Conservation (phyloP, 176 grass and related monocot genomes). For the Avena insularis region DNA sequence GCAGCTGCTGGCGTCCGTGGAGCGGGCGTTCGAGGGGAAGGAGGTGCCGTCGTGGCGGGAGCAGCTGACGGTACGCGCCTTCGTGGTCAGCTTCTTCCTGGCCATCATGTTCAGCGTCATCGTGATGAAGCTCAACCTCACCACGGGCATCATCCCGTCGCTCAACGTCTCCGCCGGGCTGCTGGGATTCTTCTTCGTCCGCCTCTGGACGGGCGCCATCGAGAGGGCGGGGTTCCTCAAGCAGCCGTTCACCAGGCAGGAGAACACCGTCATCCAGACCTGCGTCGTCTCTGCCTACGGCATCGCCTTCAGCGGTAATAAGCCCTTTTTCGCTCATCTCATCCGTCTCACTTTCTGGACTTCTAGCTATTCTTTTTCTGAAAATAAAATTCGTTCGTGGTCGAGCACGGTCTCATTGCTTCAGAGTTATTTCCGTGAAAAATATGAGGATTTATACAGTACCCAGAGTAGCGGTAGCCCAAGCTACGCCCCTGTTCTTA, state of each 20-base stretch:
- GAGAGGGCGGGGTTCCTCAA: slow-evolving; percentile 49
- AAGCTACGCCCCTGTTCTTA: not conserved
- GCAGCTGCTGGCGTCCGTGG: slow-evolving; percentile 43
- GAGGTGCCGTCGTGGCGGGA: slow-evolving; percentile 69
- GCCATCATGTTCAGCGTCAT: slow-evolving; percentile 76
- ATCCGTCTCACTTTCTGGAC: not conserved
- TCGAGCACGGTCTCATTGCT: not conserved
- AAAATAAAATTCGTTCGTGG: not conserved
- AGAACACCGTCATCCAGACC: slow-evolving; percentile 90
- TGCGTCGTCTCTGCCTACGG: slow-evolving; percentile 71
- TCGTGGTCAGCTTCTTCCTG: slow-evolving; percentile 76
- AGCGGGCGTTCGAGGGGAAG: slow-evolving; percentile 53
- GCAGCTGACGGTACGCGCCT: slow-evolving; percentile 77
- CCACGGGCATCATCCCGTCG: slow-evolving; percentile 84
- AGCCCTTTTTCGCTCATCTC: not conserved
- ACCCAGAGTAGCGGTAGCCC: not conserved
- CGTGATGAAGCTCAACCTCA: slow-evolving; percentile 88
- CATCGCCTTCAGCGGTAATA: slow-evolving; percentile 70
- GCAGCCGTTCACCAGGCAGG: slow-evolving; percentile 67
- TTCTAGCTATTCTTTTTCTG: not conserved
- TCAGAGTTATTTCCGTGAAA: not conserved
- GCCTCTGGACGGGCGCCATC: slow-evolving; percentile 53
- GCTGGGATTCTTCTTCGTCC: slow-evolving; percentile 68
- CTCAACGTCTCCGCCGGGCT: slow-evolving; percentile 87
- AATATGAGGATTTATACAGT: too few species aligned